Percentiles rank a stretch among this genome's conserved stretches.
Evolutionary conservation across 805 yeast species (phyloP).

Genomic region (Saturnispora sanitii): DNA sequence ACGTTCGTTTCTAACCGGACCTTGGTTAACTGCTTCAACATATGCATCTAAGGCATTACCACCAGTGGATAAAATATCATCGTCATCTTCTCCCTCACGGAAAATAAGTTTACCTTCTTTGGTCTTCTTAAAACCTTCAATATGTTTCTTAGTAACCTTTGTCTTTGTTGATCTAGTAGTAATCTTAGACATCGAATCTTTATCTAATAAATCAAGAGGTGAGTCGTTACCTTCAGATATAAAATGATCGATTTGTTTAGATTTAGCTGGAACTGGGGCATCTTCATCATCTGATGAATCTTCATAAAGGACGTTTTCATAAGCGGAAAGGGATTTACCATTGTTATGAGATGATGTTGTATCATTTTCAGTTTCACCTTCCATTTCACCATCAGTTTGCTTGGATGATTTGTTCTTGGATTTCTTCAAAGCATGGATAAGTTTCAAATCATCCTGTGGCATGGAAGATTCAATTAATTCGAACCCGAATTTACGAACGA

Average conservation of each 20-base stretch:
- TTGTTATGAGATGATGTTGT: background rate
- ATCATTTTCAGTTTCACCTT: conserved; percentile 15
- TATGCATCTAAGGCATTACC: conserved; percentile 77
- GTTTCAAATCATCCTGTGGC: conserved; percentile 83
- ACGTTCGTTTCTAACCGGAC: conserved; percentile 89
- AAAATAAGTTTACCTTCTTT: conserved; percentile 63
- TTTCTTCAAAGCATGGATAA: conserved; percentile 79
- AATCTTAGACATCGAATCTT: conserved; percentile 74
- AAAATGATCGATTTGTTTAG: conserved; percentile 42
- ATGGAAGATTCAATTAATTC: conserved; percentile 73
- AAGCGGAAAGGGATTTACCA: conserved; percentile 62
- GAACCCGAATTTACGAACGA: conserved; percentile 83
- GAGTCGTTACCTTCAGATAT: conserved; percentile 63
- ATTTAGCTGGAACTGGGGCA: conserved; percentile 19
- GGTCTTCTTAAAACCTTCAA: conserved; percentile 38
- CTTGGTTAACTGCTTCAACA: conserved; percentile 85
- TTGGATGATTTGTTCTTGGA: conserved; percentile 49
- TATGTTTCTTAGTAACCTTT: conserved; percentile 37
- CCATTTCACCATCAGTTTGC: conserved; percentile 12
- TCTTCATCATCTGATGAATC: conserved; percentile 44
- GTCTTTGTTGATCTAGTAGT: conserved; percentile 55
- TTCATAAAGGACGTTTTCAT: conserved; percentile 85
- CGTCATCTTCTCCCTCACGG: conserved; percentile 39
- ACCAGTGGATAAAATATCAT: conserved; percentile 35
- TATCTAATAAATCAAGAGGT: conserved; percentile 85